phyloP scores from a whole-genome alignment of 2,329 filamentous ascomycete genomes.

The Apiospora saccharicola region DNA sequence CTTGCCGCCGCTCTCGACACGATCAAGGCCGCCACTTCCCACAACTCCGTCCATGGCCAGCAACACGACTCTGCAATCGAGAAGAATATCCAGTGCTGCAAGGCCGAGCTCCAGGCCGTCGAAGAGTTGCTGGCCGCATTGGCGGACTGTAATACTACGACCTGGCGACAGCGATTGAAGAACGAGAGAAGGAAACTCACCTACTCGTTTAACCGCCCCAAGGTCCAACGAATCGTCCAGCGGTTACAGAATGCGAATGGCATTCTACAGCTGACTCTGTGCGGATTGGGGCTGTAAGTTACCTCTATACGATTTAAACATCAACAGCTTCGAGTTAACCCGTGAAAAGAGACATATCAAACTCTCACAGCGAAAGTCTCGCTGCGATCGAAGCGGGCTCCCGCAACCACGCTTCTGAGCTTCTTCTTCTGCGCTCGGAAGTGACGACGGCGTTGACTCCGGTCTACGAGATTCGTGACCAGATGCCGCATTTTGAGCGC shows the following conservation, averaged over 20 bases:
- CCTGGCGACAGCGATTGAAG: conserved; percentile 24
- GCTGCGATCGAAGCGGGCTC: conserved; percentile 18
- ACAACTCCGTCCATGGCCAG: neutral
- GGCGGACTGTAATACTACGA: conserved; percentile 20
- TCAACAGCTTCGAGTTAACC: neutral
- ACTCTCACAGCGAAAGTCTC: conserved; percentile 8
- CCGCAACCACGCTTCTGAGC: conserved; percentile 13
- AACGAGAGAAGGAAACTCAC: conserved; percentile 23
- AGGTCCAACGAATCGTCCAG: conserved; percentile 23
- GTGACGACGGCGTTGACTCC: neutral
- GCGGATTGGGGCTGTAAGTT: conserved; percentile 23
- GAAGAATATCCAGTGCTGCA: conserved; percentile 20
- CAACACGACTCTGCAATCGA: neutral
- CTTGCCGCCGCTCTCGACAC: conserved; percentile 13
- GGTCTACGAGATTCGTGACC: neutral
- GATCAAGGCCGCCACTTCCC: neutral
- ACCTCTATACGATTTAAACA: too few relatives aligned
- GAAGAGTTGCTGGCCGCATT: conserved; percentile 23
- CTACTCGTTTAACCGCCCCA: conserved; percentile 24
- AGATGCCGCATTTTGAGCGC: neutral
- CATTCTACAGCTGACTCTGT: conserved; percentile 20
- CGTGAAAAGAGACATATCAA: conserved; percentile 11
- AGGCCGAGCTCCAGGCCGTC: conserved; percentile 12
- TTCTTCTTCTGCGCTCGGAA: neutral
- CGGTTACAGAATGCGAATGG: conserved; percentile 24